Percentiles rank a stretch among this genome's conserved stretches.
These are phyloP conservation scores for Linnemannia elongata DNA, from an alignment of 192 early-diverging fungal genomes.

Conservation along the genomic window DNA sequence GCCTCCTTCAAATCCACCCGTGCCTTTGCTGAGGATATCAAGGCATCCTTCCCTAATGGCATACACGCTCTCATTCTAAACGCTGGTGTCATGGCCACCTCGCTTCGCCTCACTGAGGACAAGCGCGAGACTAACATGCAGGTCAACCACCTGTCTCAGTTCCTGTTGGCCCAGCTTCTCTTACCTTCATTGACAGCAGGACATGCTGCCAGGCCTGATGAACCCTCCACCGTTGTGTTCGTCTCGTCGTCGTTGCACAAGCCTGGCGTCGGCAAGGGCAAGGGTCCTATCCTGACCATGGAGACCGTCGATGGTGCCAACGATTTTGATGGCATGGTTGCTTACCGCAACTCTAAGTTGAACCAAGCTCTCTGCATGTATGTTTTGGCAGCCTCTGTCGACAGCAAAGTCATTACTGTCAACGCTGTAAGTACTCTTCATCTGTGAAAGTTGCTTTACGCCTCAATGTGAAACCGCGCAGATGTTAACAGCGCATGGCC, in stretches of 20 bases:
- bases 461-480: background rate
- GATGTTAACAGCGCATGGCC: background rate
- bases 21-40: conserved; percentile 40
- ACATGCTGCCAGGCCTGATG: conserved; percentile 11
- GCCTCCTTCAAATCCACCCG: conserved; percentile 50
- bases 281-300: conserved; percentile 47
- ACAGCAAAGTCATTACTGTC: conserved; percentile 23
- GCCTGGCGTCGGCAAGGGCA: conserved; percentile 35
- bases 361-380: conserved; percentile 40
- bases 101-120: conserved; percentile 47
- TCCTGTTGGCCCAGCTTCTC: conserved; percentile 44
- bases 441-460: background rate
- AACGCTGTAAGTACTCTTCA: conserved; percentile 24
- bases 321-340: conserved; percentile 49
- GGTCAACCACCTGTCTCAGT: conserved; percentile 56
- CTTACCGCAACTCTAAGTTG: conserved; percentile 57
- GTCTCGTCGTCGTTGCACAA: conserved; percentile 55
- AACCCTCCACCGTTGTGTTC: conserved; percentile 45
- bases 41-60: conserved; percentile 30
- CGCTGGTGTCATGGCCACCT: conserved; percentile 35
- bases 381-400: conserved; percentile 13
- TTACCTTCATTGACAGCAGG: conserved; percentile 24
- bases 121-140: conserved; percentile 54
- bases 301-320: conserved; percentile 48
- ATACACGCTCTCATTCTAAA: conserved; percentile 44